Evolutionary conservation across 176 grass and related monocot species (phyloP).

Genomic region (Eragrostis curvula): DNA sequence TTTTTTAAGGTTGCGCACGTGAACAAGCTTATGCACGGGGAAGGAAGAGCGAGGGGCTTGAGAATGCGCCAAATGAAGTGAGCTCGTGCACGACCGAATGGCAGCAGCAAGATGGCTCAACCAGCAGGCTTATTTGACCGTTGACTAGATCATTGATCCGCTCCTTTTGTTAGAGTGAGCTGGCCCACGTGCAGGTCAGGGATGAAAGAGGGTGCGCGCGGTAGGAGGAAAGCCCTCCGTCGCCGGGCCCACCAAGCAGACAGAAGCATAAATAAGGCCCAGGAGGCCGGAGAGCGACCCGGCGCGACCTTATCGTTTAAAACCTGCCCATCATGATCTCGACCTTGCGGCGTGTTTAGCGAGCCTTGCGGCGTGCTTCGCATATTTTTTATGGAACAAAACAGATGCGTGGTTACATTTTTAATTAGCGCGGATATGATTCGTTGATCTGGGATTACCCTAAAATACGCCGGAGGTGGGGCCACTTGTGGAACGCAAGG

Average conservation of each 20-base stretch:
- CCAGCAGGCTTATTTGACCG: constrained; percentile 42
- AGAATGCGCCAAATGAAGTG: background rate
- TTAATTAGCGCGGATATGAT: constrained; percentile 2
- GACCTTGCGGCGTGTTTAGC: too few species aligned
- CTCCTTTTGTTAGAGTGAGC: background rate
- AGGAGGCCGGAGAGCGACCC: background rate
- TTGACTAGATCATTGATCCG: background rate
- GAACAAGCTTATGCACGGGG: background rate
- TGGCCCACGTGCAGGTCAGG: constrained; percentile 25
- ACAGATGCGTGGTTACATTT: background rate
- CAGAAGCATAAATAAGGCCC: background rate
- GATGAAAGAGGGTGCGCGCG: background rate
- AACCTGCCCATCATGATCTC: constrained; percentile 40
- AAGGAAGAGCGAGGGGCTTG: background rate
- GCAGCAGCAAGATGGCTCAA: background rate
- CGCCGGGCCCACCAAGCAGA: background rate
- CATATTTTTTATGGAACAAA: background rate
- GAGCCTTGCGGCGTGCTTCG: too few species aligned
- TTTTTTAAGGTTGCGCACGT: background rate
- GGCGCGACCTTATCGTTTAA: constrained; percentile 45
- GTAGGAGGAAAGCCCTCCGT: background rate
- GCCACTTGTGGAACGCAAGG: background rate
- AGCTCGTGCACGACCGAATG: background rate
- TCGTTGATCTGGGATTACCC: background rate
- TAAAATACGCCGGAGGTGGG: background rate